Conservation (phyloP, 2,329 filamentous ascomycete genomes). For the Sclerotinia subarctica region DNA sequence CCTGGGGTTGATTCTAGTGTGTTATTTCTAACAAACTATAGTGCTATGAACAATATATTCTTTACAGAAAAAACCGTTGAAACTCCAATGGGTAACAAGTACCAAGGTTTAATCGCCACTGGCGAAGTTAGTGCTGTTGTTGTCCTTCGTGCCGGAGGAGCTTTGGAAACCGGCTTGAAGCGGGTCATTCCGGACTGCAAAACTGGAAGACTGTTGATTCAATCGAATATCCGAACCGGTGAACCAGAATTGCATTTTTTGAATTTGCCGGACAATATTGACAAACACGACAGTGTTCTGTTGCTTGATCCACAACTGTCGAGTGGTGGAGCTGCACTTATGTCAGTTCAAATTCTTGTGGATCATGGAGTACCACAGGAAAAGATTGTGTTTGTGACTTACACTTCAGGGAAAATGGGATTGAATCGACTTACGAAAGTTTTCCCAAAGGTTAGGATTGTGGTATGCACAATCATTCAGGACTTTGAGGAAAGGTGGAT, state of each 20-base stretch:
- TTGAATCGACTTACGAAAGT: slow-evolving; percentile 82
- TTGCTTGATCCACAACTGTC: slow-evolving; percentile 94
- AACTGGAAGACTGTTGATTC: slow-evolving; percentile 84
- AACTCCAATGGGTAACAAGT: slow-evolving; percentile 68
- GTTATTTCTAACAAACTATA: slow-evolving; percentile 38
- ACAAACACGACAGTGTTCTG: slow-evolving; percentile 74
- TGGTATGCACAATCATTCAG: slow-evolving; percentile 76
- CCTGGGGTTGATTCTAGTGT: background rate
- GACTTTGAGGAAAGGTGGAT: slow-evolving; percentile 88
- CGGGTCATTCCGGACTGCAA: slow-evolving; percentile 90
- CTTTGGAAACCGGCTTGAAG: slow-evolving; percentile 82
- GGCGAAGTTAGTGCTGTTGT: slow-evolving; percentile 83
- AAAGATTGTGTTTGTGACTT: slow-evolving; percentile 88
- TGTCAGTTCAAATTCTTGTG: slow-evolving; percentile 93
- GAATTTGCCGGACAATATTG: slow-evolving; percentile 71
- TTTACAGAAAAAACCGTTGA: slow-evolving; percentile 63
- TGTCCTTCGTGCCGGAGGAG: slow-evolving; percentile 82
- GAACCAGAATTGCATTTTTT: slow-evolving; percentile 93
- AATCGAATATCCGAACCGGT: slow-evolving; percentile 78
- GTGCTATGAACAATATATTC: slow-evolving; percentile 72
- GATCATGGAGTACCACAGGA: slow-evolving; percentile 87
- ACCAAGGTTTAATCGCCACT: slow-evolving; percentile 66
- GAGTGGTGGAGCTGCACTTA: slow-evolving; percentile 77
- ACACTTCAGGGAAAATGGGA: slow-evolving; percentile 80
- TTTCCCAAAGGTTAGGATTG: slow-evolving; percentile 82